These are phyloP conservation scores for Claviceps digitariae DNA, from an alignment of 2,329 filamentous ascomycete species.

Conservation along the genomic window DNA sequence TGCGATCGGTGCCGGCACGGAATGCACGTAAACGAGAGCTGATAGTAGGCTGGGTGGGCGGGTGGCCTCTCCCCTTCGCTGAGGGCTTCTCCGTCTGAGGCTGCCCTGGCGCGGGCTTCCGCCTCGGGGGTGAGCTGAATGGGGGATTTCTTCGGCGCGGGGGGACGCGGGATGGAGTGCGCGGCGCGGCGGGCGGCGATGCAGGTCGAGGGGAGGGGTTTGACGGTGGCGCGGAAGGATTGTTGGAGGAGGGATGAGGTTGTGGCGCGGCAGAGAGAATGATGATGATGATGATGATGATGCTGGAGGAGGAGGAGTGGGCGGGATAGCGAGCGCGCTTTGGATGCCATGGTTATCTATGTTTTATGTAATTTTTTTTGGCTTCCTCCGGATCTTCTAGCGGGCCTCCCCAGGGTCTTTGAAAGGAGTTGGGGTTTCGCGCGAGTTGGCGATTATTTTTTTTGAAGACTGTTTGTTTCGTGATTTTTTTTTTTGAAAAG, in stretches of 20 bases:
- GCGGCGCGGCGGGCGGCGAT: slow-evolving; percentile 14
- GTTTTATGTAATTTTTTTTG: neutral
- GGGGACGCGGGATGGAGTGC: slow-evolving; percentile 23
- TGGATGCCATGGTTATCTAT: slow-evolving; percentile 16
- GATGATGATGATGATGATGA: slow-evolving; percentile 5
- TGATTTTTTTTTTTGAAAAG: neutral
- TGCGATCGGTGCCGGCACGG: slow-evolving; percentile 69
- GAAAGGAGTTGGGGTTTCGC: neutral
- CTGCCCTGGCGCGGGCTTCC: slow-evolving; percentile 5
- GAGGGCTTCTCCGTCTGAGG: slow-evolving; percentile 9
- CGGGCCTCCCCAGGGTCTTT: too few species aligned
- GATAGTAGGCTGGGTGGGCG: slow-evolving; percentile 54
- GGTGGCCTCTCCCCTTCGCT: slow-evolving; percentile 17
- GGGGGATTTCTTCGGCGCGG: slow-evolving; percentile 3
- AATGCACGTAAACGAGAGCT: slow-evolving; percentile 84
- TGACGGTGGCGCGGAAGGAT: slow-evolving; percentile 1
- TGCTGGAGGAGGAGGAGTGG: slow-evolving; percentile 8
- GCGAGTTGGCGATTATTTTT: neutral
- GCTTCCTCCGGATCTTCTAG: neutral
- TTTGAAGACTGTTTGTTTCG: neutral
- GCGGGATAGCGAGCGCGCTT: slow-evolving; percentile 9
- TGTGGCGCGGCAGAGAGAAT: slow-evolving; percentile 9
- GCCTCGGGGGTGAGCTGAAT: slow-evolving; percentile 2
- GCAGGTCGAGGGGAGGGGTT: slow-evolving; percentile 2
- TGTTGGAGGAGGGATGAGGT: slow-evolving; percentile 6